These are phyloP conservation scores for Microdochium trichocladiopsis DNA, from an alignment of 2,329 filamentous ascomycete genomes.

Conservation along the genomic window DNA sequence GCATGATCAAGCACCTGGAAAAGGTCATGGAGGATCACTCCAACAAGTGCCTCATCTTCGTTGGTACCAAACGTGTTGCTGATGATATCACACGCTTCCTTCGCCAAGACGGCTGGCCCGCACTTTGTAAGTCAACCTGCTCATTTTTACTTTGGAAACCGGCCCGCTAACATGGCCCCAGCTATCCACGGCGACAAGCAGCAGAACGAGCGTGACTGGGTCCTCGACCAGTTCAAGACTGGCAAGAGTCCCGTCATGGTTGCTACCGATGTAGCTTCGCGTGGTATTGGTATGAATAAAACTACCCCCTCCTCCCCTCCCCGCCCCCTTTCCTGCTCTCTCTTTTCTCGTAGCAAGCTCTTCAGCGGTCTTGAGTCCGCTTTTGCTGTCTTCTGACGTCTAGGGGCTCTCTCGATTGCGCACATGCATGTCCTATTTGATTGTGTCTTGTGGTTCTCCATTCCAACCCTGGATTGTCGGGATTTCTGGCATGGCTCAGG, in stretches of 20 bases:
- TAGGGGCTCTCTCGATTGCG: constrained; percentile 82
- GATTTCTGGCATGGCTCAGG: constrained; percentile 63
- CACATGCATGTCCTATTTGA: constrained; percentile 82
- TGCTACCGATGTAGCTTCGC: constrained; percentile 97
- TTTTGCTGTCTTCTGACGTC: constrained; percentile 87
- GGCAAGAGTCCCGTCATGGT: constrained; percentile 99
- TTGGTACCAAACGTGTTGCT: constrained; percentile 86
- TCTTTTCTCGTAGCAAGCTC: constrained; percentile 40
- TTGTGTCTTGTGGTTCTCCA: constrained; percentile 74
- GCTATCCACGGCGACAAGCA: constrained; percentile 99
- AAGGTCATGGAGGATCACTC: constrained; percentile 94
- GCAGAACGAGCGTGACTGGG: constrained; percentile 99
- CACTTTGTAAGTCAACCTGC: constrained; percentile 66
- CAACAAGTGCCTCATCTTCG: constrained; percentile 96
- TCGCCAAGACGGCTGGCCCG: constrained; percentile 96
- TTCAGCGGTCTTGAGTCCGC: constrained; percentile 47
- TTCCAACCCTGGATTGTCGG: constrained; percentile 73
- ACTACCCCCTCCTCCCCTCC: constrained; percentile 42
- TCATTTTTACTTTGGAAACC: constrained; percentile 29
- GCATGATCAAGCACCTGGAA: constrained; percentile 96
- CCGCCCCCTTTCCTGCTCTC: constrained; percentile 25
- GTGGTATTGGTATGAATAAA: constrained; percentile 97
- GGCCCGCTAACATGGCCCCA: constrained; percentile 34
- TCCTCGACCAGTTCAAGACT: constrained; percentile 98
- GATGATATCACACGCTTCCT: constrained; percentile 97